Evolutionary conservation across 108 stramenopile genomes (phyloP).

Genomic region (Nannochloropsis gaditana): DNA sequence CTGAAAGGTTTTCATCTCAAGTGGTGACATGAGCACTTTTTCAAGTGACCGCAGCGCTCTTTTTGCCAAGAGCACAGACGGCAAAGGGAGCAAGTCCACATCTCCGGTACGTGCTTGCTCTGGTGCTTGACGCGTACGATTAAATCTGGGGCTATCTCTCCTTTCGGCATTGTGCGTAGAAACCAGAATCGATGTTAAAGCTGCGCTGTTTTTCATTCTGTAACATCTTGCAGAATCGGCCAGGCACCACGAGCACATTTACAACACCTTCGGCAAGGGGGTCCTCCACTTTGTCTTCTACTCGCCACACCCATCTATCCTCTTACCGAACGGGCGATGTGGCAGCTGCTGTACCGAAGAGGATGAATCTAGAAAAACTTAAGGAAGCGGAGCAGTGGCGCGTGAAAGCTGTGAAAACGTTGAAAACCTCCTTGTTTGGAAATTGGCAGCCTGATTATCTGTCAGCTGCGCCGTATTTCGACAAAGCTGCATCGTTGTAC

Average conservation of each 20-base stretch:
- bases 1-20: no score
- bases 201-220: no score
- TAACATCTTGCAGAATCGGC: no score
- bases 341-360: neutral
- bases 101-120: neutral
- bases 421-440: conserved; percentile 13
- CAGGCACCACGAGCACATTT: neutral
- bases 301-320: neutral
- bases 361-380: conserved; percentile 17
- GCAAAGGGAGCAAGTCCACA: neutral
- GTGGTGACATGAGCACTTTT: neutral
- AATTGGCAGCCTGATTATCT: conserved; percentile 16
- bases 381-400: conserved; percentile 7
- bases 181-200: no score
- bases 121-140: neutral
- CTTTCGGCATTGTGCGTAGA: no score
- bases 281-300: neutral
- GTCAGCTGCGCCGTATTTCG: neutral
- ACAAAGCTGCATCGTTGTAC: conserved; percentile 10
- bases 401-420: neutral
- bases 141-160: no score
- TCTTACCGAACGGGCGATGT: neutral
- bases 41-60: neutral
- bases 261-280: neutral
- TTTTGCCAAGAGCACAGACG: neutral